Percentiles rank a stretch among this genome's conserved stretches.
Evolutionary conservation across 305 asterid species (phyloP).

Genomic region (Andrographis paniculata): DNA sequence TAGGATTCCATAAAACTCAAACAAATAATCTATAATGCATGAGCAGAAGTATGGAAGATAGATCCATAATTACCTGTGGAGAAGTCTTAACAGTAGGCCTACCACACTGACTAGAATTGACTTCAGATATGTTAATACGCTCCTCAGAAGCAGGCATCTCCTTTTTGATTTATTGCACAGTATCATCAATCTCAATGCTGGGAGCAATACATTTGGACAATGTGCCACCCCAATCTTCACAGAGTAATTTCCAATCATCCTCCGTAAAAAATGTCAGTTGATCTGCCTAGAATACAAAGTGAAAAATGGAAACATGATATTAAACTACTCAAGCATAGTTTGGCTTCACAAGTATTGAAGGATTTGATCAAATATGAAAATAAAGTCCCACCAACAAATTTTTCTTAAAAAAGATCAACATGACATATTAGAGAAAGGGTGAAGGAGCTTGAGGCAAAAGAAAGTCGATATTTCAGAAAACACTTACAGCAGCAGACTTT

Average conservation of each 20-base stretch:
- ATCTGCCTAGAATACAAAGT: conserved; percentile 44
- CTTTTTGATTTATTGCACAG: conserved; percentile 29
- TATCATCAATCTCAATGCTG: conserved; percentile 40
- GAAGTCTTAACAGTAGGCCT: conserved; percentile 43
- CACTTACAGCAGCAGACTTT: conserved; percentile 64
- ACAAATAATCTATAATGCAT: conserved; percentile 8
- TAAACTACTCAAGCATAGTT: conserved; percentile 9
- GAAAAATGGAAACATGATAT: conserved; percentile 17
- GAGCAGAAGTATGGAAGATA: conserved; percentile 15
- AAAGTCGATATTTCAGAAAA: conserved; percentile 20
- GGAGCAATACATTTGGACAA: conserved; percentile 53
- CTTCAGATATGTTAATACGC: conserved; percentile 26
- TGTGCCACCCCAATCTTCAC: conserved; percentile 81
- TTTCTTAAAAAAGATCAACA: background rate
- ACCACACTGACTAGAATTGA: conserved; percentile 21
- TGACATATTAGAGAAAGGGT: background rate
- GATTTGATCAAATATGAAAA: background rate
- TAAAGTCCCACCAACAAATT: no score
- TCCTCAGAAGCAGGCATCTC: conserved; percentile 44
- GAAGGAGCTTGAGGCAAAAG: conserved; percentile 4
- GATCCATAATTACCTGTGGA: conserved; percentile 52
- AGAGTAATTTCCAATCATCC: conserved; percentile 76
- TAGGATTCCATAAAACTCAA: background rate
- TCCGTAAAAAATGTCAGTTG: conserved; percentile 50
- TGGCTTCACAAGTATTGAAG: background rate